phyloP scores from a whole-genome alignment of 305 asterid genomes.

The Solanum hybrid region DNA sequence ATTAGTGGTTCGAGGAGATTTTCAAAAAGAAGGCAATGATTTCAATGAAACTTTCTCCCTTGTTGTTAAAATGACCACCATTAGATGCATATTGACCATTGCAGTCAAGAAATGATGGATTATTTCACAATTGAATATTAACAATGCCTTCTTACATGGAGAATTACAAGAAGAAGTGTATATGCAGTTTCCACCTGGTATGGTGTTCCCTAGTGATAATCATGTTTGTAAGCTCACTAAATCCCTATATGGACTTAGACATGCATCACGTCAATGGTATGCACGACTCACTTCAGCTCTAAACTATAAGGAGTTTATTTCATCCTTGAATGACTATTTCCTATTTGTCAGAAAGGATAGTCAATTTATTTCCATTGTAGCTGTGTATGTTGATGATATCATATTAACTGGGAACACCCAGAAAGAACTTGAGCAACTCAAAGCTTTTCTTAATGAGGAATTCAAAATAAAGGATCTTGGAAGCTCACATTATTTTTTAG shows the following conservation, averaged over 20 bases:
- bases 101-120: neutral
- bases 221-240: neutral
- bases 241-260: neutral
- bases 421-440: neutral
- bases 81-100: neutral
- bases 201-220: neutral
- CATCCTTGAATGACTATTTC: neutral
- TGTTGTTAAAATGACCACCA: neutral
- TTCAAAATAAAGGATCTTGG: neutral
- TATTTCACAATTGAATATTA: neutral
- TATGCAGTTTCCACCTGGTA: neutral
- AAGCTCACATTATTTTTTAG: neutral
- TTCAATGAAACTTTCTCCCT: neutral
- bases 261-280: neutral
- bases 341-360: conserved; percentile 7
- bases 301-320: too few relatives aligned
- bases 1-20: neutral
- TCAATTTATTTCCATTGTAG: conserved; percentile 2
- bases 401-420: neutral
- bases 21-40: neutral
- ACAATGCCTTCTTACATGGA: neutral
- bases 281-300: neutral
- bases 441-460: neutral
- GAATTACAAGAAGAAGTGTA: neutral
- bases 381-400: neutral